Evolutionary conservation across 441 rosid species (phyloP).

Genomic region (Syzygium malaccense): DNA sequence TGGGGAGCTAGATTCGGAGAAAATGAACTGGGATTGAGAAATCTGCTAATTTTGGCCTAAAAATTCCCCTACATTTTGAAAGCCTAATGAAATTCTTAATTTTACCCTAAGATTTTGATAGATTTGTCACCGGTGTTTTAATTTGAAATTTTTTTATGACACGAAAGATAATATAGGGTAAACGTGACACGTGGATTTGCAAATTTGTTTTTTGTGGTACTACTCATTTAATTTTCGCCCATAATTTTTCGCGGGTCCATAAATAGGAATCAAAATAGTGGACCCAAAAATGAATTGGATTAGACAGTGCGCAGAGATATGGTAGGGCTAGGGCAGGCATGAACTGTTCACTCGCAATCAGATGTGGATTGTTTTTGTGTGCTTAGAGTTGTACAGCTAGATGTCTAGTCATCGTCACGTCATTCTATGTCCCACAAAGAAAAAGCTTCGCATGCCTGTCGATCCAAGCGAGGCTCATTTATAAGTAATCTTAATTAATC

Average conservation of each 20-base stretch:
- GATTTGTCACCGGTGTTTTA: rapidly evolving
- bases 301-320: neutral
- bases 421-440: neutral
- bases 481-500: no score
- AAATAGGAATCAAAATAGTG: neutral
- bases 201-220: neutral
- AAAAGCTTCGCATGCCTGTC: neutral
- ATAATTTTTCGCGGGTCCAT: neutral
- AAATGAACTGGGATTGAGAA: neutral
- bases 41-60: neutral
- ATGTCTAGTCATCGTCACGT: neutral
- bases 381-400: neutral
- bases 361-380: neutral
- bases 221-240: neutral
- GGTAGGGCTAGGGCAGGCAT: neutral
- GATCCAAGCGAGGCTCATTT: neutral
- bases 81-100: neutral
- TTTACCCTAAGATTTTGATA: neutral
- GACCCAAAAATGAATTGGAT: neutral
- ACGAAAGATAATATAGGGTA: neutral
- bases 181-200: neutral
- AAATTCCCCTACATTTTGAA: neutral
- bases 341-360: neutral
- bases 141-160: neutral
- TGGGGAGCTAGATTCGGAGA: rapidly evolving